Evolutionary conservation across 1,284 basidiomycete genomes (phyloP).

Genomic region (Ustilago loliicola): DNA sequence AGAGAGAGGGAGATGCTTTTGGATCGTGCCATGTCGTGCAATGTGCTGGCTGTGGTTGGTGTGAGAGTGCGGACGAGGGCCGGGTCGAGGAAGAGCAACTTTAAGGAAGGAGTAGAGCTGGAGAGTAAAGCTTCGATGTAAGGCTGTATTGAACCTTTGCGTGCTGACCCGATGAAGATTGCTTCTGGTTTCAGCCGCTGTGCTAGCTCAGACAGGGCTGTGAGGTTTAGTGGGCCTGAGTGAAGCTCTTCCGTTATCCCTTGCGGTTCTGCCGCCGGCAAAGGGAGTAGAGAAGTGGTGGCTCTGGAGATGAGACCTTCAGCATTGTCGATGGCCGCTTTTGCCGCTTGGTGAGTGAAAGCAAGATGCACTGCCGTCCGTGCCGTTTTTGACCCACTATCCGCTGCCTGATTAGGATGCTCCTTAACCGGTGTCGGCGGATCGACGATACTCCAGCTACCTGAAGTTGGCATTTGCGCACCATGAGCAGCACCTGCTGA

Average conservation of each 20-base stretch:
- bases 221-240: conserved; percentile 11
- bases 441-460: conserved; percentile 39
- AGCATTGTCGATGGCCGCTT: conserved; percentile 11
- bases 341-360: conserved; percentile 14
- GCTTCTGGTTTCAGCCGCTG: conserved; percentile 13
- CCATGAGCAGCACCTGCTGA: conserved; percentile 1
- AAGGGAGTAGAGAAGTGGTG: conserved; percentile 1
- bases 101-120: not conserved
- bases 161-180: conserved; percentile 31
- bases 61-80: conserved; percentile 17
- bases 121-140: conserved; percentile 16
- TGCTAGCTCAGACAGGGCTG: not conserved
- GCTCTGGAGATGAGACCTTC: conserved; percentile 15
- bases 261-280: not conserved
- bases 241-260: conserved; percentile 12
- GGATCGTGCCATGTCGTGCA: conserved; percentile 18
- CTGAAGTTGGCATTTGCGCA: conserved; percentile 26
- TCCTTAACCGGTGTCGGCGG: conserved; percentile 27
- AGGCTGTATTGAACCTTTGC: not conserved
- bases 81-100: conserved; percentile 29
- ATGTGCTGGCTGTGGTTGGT: conserved; percentile 13
- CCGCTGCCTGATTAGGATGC: not conserved
- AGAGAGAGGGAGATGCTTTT: conserved; percentile 13
- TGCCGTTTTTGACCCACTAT: not conserved
- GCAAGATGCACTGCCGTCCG: conserved; percentile 20